Percentiles rank a stretch among this genome's conserved stretches.
phyloP scores from a whole-genome alignment of 306 rosid species.

The Astragalus membranaceus region DNA sequence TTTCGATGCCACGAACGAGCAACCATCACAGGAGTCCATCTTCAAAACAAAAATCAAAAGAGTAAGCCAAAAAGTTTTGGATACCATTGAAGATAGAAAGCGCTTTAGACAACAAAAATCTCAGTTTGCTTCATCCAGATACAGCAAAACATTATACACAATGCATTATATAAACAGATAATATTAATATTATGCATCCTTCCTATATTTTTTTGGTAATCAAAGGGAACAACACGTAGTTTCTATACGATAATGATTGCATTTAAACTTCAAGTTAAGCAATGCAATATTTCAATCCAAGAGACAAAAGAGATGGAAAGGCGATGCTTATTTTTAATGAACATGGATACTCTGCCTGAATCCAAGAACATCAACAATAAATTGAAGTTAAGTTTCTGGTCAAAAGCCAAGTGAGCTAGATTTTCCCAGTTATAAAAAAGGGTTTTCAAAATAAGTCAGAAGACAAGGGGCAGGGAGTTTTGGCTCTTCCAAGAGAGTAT shows the following conservation, averaged over 20 bases:
- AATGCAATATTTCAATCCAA: neutral
- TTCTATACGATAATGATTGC: neutral
- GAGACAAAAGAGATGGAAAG: neutral
- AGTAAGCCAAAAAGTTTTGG: constrained; percentile 2
- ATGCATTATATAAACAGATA: neutral
- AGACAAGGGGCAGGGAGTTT: neutral
- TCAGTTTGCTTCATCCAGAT: neutral
- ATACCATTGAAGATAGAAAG: neutral
- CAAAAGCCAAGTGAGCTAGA: neutral
- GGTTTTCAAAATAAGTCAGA: neutral
- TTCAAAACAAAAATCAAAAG: constrained; percentile 34
- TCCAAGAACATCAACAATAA: neutral
- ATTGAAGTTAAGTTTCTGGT: neutral
- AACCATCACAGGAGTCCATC: constrained; percentile 89
- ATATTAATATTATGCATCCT: neutral
- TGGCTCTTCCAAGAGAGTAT: neutral
- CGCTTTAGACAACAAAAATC: neutral
- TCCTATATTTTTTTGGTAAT: neutral
- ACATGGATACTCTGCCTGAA: neutral
- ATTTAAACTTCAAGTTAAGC: neutral
- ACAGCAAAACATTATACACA: neutral
- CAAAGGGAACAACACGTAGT: too few relatives aligned
- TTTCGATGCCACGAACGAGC: constrained; percentile 87
- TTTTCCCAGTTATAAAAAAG: neutral
- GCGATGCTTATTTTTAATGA: neutral